Base-by-base conservation (phyloP, 2,329 filamentous ascomycete genomes). In the Dactylellina parvicollis region DNA sequence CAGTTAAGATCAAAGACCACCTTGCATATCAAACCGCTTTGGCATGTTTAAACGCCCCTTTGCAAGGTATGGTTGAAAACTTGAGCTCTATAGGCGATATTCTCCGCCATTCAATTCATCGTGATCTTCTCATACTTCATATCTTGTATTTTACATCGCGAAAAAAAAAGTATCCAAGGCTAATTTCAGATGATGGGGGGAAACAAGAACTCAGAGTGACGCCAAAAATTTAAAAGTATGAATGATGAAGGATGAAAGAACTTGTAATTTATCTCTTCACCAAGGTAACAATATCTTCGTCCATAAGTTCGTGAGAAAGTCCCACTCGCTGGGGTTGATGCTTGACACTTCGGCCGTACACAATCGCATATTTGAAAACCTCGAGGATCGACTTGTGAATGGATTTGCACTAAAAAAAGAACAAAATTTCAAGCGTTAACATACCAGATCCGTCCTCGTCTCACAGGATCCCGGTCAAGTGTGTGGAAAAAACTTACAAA, bases 271-370 rank as follows among this genome's bases (percentile, higher is more conserved):
- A 70, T 64, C 66, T 71, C 32, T 71, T 71, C 2, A 64, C 60
- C 3, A 64, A 85, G 89, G 83, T 85, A 94, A 92, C 92, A 82
- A 99, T 96, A 83, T 99, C 95, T 83, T 99, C 95, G 81, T 99
- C 95, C 67, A 88, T 92, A 79, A 99, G 85, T 84, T 96, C 92
- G 81, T 99, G 95, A 59, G 87, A 84, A 76, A 99, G 86, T 54
- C 95, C 95, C 75, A 98, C 95, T 79, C 93, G 88, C 83, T 99
- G 95, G 76, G 95, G 95, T 83, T 98, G 95, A 83, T 99, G 95
- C 86, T 98, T 98, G 77, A 98, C 94, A 64, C 93, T 97, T 81
- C 94, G 95, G 77, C 95, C 95, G 81, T 98, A 99, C 42, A 99
- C 95, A 80, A 99, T 90, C 61, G 95, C 95, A 74, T 89, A 88